phyloP scores from a whole-genome alignment of 805 yeast species.

The Candida sanyiensis region DNA sequence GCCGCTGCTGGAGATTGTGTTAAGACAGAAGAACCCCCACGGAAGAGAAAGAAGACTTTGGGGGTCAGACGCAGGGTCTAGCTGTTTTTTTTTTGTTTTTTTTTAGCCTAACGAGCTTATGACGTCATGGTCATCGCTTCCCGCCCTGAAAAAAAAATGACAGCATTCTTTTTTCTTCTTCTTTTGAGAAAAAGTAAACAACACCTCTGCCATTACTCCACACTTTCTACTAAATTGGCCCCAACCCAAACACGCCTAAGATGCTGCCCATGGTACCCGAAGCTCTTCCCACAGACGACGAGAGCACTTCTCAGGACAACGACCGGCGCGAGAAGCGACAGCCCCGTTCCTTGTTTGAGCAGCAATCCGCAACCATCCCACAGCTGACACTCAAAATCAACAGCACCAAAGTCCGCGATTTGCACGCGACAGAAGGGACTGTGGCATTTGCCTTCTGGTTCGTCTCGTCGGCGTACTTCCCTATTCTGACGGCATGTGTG shows the following conservation, averaged over 20 bases:
- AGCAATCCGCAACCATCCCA: slow-evolving; percentile 13
- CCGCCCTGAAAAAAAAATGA: too few species aligned
- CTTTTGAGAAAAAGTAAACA: too few species aligned
- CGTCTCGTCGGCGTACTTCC: slow-evolving; percentile 59
- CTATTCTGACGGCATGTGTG: slow-evolving; percentile 68
- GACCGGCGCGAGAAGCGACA: neutral
- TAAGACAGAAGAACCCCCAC: neutral
- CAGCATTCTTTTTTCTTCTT: too few species aligned
- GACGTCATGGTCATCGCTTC: too few species aligned
- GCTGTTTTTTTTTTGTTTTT: too few species aligned
- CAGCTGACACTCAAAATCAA: slow-evolving; percentile 14
- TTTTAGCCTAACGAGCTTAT: too few species aligned
- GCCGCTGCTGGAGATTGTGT: neutral
- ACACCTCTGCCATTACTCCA: too few species aligned
- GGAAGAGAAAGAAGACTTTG: slow-evolving; percentile 6
- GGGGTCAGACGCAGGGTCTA: slow-evolving; percentile 8
- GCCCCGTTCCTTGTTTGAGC: neutral
- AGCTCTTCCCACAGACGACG: neutral
- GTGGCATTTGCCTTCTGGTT: slow-evolving; percentile 45
- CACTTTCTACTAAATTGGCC: too few species aligned
- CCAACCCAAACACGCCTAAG: too few species aligned
- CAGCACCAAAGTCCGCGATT: slow-evolving; percentile 14
- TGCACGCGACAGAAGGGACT: slow-evolving; percentile 17
- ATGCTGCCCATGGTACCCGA: too few species aligned
- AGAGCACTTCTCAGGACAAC: neutral